These are phyloP conservation scores for Calycina marina DNA, from an alignment of 2,329 filamentous ascomycete species.

Conservation along the genomic window DNA sequence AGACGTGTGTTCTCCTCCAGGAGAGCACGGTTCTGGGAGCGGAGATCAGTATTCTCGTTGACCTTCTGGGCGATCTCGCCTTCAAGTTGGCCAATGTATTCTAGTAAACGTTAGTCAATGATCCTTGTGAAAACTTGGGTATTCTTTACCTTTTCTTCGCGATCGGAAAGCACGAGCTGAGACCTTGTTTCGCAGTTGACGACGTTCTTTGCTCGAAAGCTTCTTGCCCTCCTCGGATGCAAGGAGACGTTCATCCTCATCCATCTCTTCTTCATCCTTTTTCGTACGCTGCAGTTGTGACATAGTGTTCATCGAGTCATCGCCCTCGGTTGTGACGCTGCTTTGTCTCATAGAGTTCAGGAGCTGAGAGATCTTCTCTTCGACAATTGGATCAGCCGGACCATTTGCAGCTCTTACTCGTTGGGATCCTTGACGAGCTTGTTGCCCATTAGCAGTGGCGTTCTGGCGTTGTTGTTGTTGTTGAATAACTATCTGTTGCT, in stretches of 20 bases:
- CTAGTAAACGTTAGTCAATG: slow-evolving; percentile 44
- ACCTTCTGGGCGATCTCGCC: slow-evolving; percentile 72
- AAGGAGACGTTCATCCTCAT: slow-evolving; percentile 84
- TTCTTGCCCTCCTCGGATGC: slow-evolving; percentile 99
- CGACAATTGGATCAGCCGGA: slow-evolving; percentile 53
- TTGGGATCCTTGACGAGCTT: slow-evolving; percentile 29
- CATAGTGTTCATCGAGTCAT: slow-evolving; percentile 32
- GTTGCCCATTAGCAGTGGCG: slow-evolving; percentile 23
- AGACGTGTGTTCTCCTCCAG: slow-evolving; percentile 75
- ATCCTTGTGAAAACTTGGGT: not conserved
- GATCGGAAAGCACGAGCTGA: slow-evolving; percentile 95
- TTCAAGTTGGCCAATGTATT: slow-evolving; percentile 94
- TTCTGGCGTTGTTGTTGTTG: slow-evolving; percentile 32
- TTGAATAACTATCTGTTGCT: slow-evolving; percentile 45
- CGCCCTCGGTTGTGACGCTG: slow-evolving; percentile 42
- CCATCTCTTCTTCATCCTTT: slow-evolving; percentile 98
- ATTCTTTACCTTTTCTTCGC: slow-evolving; percentile 77
- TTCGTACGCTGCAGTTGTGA: slow-evolving; percentile 58
- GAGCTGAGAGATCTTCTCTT: slow-evolving; percentile 88
- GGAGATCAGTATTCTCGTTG: slow-evolving; percentile 69
- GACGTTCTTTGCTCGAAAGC: slow-evolving; percentile 91
- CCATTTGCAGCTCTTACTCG: slow-evolving; percentile 21
- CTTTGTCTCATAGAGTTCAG: slow-evolving; percentile 73
- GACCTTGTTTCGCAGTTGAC: slow-evolving; percentile 97
- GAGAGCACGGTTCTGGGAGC: slow-evolving; percentile 66